Conservation (phyloP, 495 filamentous ascomycete genomes). For the Podospora tetraspora region DNA sequence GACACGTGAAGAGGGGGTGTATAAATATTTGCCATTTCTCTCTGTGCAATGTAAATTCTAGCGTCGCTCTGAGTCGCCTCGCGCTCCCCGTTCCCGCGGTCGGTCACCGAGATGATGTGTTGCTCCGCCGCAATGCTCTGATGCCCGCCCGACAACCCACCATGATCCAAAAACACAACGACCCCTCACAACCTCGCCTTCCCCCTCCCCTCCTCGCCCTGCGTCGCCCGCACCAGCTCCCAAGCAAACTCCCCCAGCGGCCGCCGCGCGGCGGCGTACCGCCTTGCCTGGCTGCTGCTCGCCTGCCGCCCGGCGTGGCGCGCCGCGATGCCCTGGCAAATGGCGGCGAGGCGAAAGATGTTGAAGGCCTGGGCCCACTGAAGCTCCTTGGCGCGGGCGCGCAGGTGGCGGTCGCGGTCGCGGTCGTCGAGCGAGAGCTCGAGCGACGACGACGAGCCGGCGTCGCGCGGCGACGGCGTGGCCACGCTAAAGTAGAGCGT, state of each 20-base stretch:
- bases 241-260: slow-evolving; percentile 72
- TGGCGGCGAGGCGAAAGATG: slow-evolving; percentile 61
- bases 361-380: slow-evolving; percentile 62
- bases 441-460: slow-evolving; percentile 29
- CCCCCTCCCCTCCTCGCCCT: slow-evolving; percentile 10
- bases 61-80: background rate
- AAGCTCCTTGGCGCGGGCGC: slow-evolving; percentile 44
- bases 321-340: slow-evolving; percentile 93
- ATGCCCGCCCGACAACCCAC: background rate
- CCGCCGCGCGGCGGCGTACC: slow-evolving; percentile 60
- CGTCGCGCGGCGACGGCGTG: slow-evolving; percentile 54
- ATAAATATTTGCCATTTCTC: background rate
- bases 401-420: slow-evolving; percentile 33
- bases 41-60: background rate
- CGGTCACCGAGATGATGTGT: background rate
- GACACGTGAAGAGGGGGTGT: background rate
- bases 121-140: background rate
- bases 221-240: slow-evolving; percentile 46
- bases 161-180: background rate
- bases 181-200: slow-evolving; percentile 12
- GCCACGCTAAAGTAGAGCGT: slow-evolving; percentile 71
- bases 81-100: background rate
- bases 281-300: slow-evolving; percentile 72
- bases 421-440: slow-evolving; percentile 20
- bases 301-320: slow-evolving; percentile 80